phyloP scores from a whole-genome alignment of 2,329 filamentous ascomycete genomes.

The Sarocladium kiliense region DNA sequence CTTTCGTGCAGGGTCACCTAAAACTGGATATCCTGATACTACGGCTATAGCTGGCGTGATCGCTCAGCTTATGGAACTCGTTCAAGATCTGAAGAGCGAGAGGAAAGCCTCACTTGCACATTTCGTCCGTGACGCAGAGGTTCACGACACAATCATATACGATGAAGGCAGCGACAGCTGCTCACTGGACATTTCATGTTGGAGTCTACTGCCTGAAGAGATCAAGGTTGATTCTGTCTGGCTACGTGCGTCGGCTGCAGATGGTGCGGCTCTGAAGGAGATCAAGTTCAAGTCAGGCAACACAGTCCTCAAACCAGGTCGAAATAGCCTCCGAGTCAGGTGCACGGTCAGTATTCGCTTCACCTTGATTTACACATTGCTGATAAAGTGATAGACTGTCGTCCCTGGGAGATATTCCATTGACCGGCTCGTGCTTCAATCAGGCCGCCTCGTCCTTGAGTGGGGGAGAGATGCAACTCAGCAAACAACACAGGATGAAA shows the following conservation, averaged over 20 bases:
- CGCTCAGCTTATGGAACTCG: slow-evolving; percentile 39
- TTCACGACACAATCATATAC: slow-evolving; percentile 66
- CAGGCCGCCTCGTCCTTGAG: slow-evolving; percentile 59
- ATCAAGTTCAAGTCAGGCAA: slow-evolving; percentile 28
- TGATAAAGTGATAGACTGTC: slow-evolving; percentile 43
- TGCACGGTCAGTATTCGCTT: slow-evolving; percentile 25
- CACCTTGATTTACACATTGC: slow-evolving; percentile 1
- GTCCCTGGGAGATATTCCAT: slow-evolving; percentile 71
- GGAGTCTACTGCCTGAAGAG: slow-evolving; percentile 67
- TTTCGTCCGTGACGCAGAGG: slow-evolving; percentile 66
- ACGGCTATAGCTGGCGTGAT: slow-evolving; percentile 43
- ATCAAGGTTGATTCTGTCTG: slow-evolving; percentile 61
- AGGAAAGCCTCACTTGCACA: slow-evolving; percentile 63
- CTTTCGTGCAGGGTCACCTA: slow-evolving; percentile 12
- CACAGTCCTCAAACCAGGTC: slow-evolving; percentile 40
- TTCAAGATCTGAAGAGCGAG: slow-evolving; percentile 46
- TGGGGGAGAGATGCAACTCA: slow-evolving; percentile 56
- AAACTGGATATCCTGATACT: slow-evolving; percentile 18
- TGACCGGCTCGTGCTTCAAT: slow-evolving; percentile 62
- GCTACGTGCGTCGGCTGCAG: slow-evolving; percentile 55
- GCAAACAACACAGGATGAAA: slow-evolving; percentile 37
- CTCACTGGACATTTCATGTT: slow-evolving; percentile 60
- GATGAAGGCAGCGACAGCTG: slow-evolving; percentile 71
- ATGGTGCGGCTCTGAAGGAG: slow-evolving; percentile 56
- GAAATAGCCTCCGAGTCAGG: slow-evolving; percentile 32